Conservation (phyloP, 345 rosid species). For the Fremontodendron californicum region DNA sequence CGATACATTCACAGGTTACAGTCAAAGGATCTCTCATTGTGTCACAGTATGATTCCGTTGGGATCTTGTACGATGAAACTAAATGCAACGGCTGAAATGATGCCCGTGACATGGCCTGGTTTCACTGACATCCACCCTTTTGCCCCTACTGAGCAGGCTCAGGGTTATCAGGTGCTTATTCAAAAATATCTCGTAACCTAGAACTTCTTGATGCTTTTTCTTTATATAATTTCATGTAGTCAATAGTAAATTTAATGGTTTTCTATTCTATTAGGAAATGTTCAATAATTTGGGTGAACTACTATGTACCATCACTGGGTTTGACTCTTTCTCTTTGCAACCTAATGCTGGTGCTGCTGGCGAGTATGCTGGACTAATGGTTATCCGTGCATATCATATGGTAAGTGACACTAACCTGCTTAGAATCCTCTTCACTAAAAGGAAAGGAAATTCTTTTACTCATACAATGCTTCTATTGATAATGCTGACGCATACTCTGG, state of each 20-base stretch:
- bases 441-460: neutral
- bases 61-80: slow-evolving; percentile 98
- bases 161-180: slow-evolving; percentile 58
- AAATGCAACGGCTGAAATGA: slow-evolving; percentile 95
- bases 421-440: neutral
- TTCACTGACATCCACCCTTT: slow-evolving; percentile 90
- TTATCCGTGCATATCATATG: slow-evolving; percentile 89
- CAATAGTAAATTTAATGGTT: slow-evolving; percentile 11
- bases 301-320: slow-evolving; percentile 87
- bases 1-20: slow-evolving; percentile 69
- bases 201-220: neutral
- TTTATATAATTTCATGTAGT: neutral
- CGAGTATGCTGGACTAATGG: slow-evolving; percentile 96
- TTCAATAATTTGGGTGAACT: slow-evolving; percentile 74
- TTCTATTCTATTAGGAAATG: slow-evolving; percentile 67
- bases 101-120: slow-evolving; percentile 89
- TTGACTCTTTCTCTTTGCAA: slow-evolving; percentile 97
- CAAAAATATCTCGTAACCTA: neutral
- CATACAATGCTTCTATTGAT: neutral
- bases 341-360: too few species aligned
- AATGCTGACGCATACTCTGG: slow-evolving; percentile 4
- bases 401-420: slow-evolving; percentile 31
- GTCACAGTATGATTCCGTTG: slow-evolving; percentile 98
- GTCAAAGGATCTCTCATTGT: slow-evolving; percentile 88
- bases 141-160: slow-evolving; percentile 73